phyloP scores from a whole-genome alignment of 2,329 filamentous ascomycete species.

The Westerdykella ornata region DNA sequence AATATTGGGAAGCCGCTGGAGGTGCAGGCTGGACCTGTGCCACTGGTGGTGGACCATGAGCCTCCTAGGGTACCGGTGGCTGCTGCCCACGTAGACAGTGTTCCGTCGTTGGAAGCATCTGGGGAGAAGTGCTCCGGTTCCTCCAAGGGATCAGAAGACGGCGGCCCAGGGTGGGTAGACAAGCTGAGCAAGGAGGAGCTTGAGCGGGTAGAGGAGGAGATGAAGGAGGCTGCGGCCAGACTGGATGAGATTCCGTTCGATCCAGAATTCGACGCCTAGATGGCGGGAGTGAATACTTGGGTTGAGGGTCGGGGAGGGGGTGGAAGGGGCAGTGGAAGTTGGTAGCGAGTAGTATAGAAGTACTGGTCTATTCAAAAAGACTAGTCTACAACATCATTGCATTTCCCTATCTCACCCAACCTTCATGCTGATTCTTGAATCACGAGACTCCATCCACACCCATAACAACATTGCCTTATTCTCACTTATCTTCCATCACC shows the following conservation, averaged over 20 bases:
- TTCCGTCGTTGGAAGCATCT: too few species aligned
- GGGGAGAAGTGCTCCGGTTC: too few species aligned
- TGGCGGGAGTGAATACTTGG: too few species aligned
- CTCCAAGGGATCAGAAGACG: conserved; percentile 32
- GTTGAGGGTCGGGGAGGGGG: not conserved
- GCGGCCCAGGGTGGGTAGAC: conserved; percentile 33
- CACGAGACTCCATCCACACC: too few species aligned
- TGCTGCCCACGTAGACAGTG: too few species aligned
- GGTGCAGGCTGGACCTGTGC: conserved; percentile 12
- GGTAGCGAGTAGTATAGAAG: not conserved
- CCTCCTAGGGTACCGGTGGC: conserved; percentile 11
- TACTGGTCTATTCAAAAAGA: too few species aligned
- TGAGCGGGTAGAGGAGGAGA: conserved; percentile 12
- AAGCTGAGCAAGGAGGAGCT: conserved; percentile 33
- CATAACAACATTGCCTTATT: too few species aligned
- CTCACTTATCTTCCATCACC: not conserved
- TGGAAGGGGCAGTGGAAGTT: not conserved
- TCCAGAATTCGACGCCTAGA: too few species aligned
- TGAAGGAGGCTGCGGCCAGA: conserved; percentile 9
- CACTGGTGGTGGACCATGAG: conserved; percentile 31
- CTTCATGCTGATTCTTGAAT: not conserved
- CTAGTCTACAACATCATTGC: not conserved
- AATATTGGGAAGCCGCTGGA: conserved; percentile 37
- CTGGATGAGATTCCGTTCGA: too few species aligned
- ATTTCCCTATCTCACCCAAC: not conserved